Evolutionary conservation across 2,329 filamentous ascomycete genomes (phyloP), one percentile per base, ranked within the genome.

Genomic region (Cladobotryum protrusum): DNA sequence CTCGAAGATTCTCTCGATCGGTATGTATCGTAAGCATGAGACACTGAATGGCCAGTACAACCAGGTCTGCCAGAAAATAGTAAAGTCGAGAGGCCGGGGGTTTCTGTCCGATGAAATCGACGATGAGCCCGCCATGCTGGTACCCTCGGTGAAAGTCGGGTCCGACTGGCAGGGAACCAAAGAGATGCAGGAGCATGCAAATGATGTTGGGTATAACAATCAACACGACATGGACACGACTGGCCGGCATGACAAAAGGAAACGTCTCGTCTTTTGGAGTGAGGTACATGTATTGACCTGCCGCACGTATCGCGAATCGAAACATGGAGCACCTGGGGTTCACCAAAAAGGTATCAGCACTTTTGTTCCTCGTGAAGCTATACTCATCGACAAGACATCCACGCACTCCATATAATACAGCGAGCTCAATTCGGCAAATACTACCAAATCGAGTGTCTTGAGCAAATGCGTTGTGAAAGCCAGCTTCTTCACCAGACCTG

Each of bases 371-470:
- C 7, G 8, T 24, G 34, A 20, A 40, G 29, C 19, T 13, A 7
- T 12, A 24, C 15, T 35, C 35, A n/a, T 20, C 11, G 15, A 15
- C 15, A 29, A 29, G 24, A 29, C 3, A 4, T 35, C 32, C 17
- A 52, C 50, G 18, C 17, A 86, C 83, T 87, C 83, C 77, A 86
- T 81, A 63, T 86, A 86, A 63, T 87, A 87, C 57, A 86, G 59
- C 40, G 77, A 74, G 59, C 79, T 83, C 50, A 86, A 70, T 69
- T 86, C 81, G 37, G 77, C 78, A 63, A 82, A 83, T 44, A 85
- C 76, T 42, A 85, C 61, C 59, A 78, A 75, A 67, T 87, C 83
- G 52, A 86, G 69, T 54, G 75, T 79, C 59, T 73, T 72, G 57
- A 83, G 76, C 53, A 86, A 70, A 57, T 82, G 76, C 37, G 73